A percentile compares a stretch with the other conserved stretches of the same genome.
Evolutionary conservation across 2,329 filamentous ascomycete genomes (phyloP).

Genomic region (Metarhizium humberi): DNA sequence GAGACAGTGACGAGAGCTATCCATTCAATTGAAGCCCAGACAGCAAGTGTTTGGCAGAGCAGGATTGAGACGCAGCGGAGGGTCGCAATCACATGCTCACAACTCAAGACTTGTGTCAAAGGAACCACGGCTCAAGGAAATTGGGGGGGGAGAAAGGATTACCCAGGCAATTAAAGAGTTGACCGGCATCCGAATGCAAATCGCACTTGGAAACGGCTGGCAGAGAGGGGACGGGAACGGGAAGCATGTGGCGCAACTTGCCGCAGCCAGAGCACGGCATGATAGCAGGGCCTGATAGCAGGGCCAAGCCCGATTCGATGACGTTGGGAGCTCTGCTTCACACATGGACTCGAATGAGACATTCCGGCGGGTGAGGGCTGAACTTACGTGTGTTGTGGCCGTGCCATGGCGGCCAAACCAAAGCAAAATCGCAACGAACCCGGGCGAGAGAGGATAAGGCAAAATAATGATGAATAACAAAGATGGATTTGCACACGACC

Average conservation of each 20-base stretch:
- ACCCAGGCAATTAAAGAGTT: neutral
- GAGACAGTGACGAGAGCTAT: neutral
- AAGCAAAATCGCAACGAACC: neutral
- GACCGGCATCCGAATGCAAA: no score
- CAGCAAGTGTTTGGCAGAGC: neutral
- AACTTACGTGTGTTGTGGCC: slow-evolving; percentile 26
- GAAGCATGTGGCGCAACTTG: slow-evolving; percentile 8
- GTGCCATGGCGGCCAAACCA: slow-evolving; percentile 14
- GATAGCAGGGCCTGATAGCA: slow-evolving; percentile 6
- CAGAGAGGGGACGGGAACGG: slow-evolving; percentile 2
- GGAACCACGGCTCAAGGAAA: neutral
- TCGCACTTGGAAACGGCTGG: slow-evolving; percentile 2
- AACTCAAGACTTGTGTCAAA: neutral
- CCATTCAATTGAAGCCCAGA: neutral
- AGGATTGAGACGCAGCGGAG: neutral
- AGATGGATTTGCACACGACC: neutral
- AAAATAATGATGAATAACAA: neutral
- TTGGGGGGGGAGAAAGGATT: neutral
- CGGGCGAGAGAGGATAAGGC: neutral
- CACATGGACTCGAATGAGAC: slow-evolving; percentile 3
- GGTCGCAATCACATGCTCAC: slow-evolving; percentile 1
- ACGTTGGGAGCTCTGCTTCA: slow-evolving; percentile 6
- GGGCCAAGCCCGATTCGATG: slow-evolving; percentile 18
- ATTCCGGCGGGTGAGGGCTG: slow-evolving; percentile 7
- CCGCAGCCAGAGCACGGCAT: slow-evolving; percentile 1